Conservation (phyloP, 2,329 filamentous ascomycete species). For the Aspergillus quadricinctus region DNA sequence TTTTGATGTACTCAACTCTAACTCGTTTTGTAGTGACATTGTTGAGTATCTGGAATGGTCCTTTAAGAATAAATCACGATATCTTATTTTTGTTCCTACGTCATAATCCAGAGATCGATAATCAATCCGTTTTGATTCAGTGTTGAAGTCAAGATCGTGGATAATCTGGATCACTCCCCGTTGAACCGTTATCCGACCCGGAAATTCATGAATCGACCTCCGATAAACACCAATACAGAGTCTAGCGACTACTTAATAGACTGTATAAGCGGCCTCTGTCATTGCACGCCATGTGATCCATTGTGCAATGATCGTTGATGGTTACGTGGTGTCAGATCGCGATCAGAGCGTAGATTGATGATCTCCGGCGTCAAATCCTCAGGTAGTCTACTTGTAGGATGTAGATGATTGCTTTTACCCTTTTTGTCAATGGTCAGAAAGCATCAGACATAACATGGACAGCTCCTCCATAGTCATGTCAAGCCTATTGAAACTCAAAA, state of each 20-base stretch:
- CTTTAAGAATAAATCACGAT: no score
- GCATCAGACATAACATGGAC: no score
- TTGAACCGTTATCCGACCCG: background rate
- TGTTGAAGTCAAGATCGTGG: background rate
- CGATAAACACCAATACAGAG: background rate
- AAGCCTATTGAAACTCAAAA: background rate
- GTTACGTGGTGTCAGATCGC: background rate
- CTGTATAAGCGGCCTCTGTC: background rate
- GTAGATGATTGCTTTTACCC: background rate
- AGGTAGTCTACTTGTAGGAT: background rate
- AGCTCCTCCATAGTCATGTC: no score
- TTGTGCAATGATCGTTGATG: background rate
- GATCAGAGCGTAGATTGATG: background rate
- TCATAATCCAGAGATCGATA: no score
- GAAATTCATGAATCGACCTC: background rate
- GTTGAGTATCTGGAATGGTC: no score
- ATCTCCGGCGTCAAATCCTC: background rate
- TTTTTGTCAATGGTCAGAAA: no score
- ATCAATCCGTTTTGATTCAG: background rate
- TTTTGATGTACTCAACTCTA: background rate
- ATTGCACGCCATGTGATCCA: background rate
- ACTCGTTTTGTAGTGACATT: background rate
- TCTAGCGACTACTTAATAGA: background rate
- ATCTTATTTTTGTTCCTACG: no score
- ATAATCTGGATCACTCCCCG: background rate